Conservation (phyloP, 2,329 filamentous ascomycete genomes). For the Epichloe coenophiala region DNA sequence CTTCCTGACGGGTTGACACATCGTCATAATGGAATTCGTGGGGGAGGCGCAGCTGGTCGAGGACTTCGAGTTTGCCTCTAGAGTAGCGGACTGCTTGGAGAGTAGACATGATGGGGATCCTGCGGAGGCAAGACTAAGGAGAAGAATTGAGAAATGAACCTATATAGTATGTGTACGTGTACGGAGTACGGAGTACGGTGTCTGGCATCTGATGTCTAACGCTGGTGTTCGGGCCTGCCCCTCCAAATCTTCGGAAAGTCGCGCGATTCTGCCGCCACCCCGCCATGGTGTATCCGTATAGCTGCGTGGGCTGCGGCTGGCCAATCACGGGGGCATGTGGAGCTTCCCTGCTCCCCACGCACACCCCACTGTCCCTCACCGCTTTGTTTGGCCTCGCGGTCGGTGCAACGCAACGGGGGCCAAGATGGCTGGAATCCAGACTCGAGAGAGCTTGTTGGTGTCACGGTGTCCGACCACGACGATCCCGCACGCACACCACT, state of each 20-base stretch:
- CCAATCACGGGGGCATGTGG: not conserved
- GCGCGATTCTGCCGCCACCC: slow-evolving; percentile 19
- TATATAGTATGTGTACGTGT: not conserved
- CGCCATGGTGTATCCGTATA: slow-evolving; percentile 10
- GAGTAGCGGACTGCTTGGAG: slow-evolving; percentile 69
- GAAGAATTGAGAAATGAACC: not conserved
- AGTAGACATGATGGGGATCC: slow-evolving; percentile 29
- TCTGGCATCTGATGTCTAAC: too few species aligned
- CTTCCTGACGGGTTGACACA: slow-evolving; percentile 57
- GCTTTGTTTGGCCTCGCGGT: not conserved
- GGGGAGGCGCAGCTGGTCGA: slow-evolving; percentile 72
- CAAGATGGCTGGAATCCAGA: not conserved
- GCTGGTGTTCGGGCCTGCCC: slow-evolving; percentile 14
- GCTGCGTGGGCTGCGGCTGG: not conserved
- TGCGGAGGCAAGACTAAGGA: not conserved
- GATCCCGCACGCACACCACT: slow-evolving; percentile 4
- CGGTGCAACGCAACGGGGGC: not conserved
- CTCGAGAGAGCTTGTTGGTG: too few species aligned
- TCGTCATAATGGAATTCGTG: slow-evolving; percentile 69
- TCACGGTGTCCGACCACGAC: not conserved
- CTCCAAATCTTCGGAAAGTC: slow-evolving; percentile 10
- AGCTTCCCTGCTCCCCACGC: not conserved
- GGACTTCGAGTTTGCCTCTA: slow-evolving; percentile 58
- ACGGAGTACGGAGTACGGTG: too few species aligned
- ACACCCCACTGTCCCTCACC: not conserved